Percentiles rank a stretch among this genome's conserved stretches.
Conservation (phyloP, 1,139 yeast species). For the Kodamaea suecica region DNA sequence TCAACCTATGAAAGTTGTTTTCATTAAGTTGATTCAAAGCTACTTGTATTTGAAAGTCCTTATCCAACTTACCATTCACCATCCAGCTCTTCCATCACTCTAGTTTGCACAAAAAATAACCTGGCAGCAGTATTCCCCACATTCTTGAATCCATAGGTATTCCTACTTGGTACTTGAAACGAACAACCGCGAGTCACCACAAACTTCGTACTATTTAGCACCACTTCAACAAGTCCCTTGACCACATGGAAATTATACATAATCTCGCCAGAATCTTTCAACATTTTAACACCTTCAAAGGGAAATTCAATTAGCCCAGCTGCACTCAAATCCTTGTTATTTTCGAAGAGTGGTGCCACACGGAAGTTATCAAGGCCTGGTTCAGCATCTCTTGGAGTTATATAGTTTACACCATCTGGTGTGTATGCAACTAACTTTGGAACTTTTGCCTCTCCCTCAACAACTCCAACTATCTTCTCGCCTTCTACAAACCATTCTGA, state of each 20-base stretch:
- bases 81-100: conserved; percentile 12
- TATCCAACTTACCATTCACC: conserved; percentile 2
- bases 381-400: conserved; percentile 30
- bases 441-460: conserved; percentile 45
- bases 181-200: conserved; percentile 72
- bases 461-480: conserved; percentile 47
- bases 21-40: too few species aligned
- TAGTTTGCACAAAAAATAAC: conserved; percentile 76
- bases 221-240: conserved; percentile 67
- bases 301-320: conserved; percentile 76
- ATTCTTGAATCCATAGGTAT: conserved; percentile 63
- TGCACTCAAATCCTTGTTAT: conserved; percentile 65
- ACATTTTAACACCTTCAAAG: conserved; percentile 58
- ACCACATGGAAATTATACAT: conserved; percentile 74
- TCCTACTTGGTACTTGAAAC: conserved; percentile 77
- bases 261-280: conserved; percentile 62
- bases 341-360: conserved; percentile 66
- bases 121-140: conserved; percentile 55
- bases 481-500: conserved; percentile 58
- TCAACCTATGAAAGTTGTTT: too few species aligned
- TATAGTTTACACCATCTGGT: conserved; percentile 53
- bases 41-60: neutral
- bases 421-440: conserved; percentile 66
- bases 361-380: conserved; percentile 53
- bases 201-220: conserved; percentile 57